These are phyloP conservation scores for Alternaria solani DNA, from an alignment of 2,329 filamentous ascomycete species.

Conservation along the genomic window DNA sequence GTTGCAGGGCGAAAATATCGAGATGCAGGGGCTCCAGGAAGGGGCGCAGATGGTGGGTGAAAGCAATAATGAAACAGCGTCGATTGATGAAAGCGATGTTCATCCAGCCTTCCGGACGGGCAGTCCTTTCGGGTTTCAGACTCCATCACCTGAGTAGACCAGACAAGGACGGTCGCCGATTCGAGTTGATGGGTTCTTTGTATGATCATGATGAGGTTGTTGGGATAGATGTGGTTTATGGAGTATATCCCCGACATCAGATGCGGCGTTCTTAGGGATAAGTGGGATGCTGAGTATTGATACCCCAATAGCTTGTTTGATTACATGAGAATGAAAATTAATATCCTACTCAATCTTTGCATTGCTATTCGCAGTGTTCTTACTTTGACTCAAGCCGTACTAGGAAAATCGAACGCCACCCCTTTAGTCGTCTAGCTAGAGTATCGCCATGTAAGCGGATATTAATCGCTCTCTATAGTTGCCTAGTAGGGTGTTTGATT, in stretches of 20 bases:
- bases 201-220: neutral
- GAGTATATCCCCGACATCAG: neutral
- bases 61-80: neutral
- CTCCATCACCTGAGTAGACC: neutral
- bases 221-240: neutral
- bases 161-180: neutral
- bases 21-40: neutral
- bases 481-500: too few species aligned
- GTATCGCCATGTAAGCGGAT: too few species aligned
- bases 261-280: neutral
- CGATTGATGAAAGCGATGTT: neutral
- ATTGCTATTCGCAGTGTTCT: neutral
- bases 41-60: neutral
- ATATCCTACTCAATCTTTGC: neutral
- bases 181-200: neutral
- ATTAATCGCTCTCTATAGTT: too few species aligned
- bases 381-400: too few species aligned
- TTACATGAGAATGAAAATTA: neutral
- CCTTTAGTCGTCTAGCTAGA: too few species aligned
- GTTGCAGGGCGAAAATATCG: neutral
- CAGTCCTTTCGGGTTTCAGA: neutral
- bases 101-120: neutral
- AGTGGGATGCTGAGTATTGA: neutral
- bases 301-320: neutral
- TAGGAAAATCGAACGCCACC: too few species aligned